Percentiles rank a stretch among this genome's conserved stretches.
These are phyloP conservation scores for Pichia ethanolica DNA, from an alignment of 805 yeast species.

Conservation along the genomic window DNA sequence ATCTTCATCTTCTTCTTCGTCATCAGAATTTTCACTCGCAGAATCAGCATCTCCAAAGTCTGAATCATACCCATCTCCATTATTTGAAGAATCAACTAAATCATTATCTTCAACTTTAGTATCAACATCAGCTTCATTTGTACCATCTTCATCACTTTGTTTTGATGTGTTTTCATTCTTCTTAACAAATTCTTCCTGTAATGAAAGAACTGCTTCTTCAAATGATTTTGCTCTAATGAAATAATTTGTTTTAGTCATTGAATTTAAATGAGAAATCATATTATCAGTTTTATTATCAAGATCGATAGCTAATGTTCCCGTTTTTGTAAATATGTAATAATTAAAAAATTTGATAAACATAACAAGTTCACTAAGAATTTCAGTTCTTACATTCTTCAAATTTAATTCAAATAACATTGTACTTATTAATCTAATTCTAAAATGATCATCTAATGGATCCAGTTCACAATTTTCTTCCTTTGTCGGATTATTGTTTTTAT, in stretches of 20 bases:
- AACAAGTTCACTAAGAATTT: slow-evolving; percentile 22
- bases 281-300: slow-evolving; percentile 45
- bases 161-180: background rate
- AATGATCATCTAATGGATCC: slow-evolving; percentile 66
- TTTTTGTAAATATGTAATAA: slow-evolving; percentile 59
- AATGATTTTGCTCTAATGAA: slow-evolving; percentile 46
- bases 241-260: slow-evolving; percentile 8
- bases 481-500: slow-evolving; percentile 50
- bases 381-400: slow-evolving; percentile 6
- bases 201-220: slow-evolving; percentile 35
- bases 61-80: slow-evolving; percentile 14
- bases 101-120: slow-evolving; percentile 21
- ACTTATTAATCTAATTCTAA: slow-evolving; percentile 54
- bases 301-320: slow-evolving; percentile 45
- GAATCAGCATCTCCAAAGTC: slow-evolving; percentile 14
- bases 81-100: slow-evolving; percentile 16
- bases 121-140: slow-evolving; percentile 17
- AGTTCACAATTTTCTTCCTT: slow-evolving; percentile 32
- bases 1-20: slow-evolving; percentile 8
- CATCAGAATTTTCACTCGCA: slow-evolving; percentile 17
- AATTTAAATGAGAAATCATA: slow-evolving; percentile 14
- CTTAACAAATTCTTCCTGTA: slow-evolving; percentile 27
- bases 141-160: slow-evolving; percentile 2
- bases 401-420: slow-evolving; percentile 32
- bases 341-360: slow-evolving; percentile 56